phyloP scores from a whole-genome alignment of 129 eudicot species.

The Gnaphalium uliginosum region DNA sequence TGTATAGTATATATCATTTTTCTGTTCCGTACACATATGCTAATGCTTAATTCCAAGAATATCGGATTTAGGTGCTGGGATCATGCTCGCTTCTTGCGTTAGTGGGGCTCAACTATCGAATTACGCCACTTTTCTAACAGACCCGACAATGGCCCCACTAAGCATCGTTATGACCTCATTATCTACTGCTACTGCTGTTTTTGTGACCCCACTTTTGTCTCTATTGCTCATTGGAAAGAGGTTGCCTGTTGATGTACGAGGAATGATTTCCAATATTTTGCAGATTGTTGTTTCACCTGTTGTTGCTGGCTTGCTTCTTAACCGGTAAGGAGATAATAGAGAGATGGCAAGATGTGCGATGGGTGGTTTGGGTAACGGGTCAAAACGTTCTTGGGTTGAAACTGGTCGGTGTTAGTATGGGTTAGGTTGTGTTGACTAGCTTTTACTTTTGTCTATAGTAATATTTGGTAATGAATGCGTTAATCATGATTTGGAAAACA shows the following conservation, averaged over 20 bases:
- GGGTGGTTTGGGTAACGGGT: not conserved
- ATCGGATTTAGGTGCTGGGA: slow-evolving; percentile 79
- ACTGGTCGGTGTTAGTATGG: not conserved
- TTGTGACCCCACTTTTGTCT: slow-evolving; percentile 83
- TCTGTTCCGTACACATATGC: not conserved
- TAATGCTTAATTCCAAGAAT: slow-evolving; percentile 9
- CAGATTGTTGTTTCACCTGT: slow-evolving; percentile 94
- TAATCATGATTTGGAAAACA: not conserved
- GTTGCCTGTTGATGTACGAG: slow-evolving; percentile 92
- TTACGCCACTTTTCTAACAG: slow-evolving; percentile 89
- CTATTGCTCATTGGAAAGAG: slow-evolving; percentile 85
- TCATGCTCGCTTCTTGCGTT: slow-evolving; percentile 89
- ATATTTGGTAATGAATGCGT: not conserved
- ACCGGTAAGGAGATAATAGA: slow-evolving; percentile 49
- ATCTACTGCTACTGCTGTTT: slow-evolving; percentile 87
- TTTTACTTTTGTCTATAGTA: not conserved
- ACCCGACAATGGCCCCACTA: slow-evolving; percentile 90
- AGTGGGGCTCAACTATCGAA: slow-evolving; percentile 99
- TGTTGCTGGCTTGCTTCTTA: slow-evolving; percentile 85
- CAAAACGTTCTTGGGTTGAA: not conserved
- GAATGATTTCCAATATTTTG: slow-evolving; percentile 86
- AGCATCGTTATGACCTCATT: slow-evolving; percentile 98
- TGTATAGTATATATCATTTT: not conserved
- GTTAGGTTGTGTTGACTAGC: not conserved
- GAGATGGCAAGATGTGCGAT: not conserved